Conservation (phyloP, 1,284 basidiomycete genomes). For the Naganishia sp. region DNA sequence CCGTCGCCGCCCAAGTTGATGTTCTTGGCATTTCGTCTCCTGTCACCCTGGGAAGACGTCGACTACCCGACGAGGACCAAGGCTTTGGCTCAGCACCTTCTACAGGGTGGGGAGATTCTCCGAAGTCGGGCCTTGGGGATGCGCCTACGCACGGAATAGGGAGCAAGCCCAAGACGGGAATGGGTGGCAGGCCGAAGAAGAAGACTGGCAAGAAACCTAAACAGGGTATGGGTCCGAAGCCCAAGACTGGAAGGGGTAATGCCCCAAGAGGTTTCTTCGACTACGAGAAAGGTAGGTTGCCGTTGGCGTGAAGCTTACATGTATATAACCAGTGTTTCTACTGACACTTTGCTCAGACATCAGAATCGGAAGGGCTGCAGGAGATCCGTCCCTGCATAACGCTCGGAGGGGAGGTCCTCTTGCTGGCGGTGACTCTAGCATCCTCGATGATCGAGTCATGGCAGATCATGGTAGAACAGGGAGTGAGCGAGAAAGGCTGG, state of each 20-base stretch:
- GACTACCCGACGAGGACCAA: neutral
- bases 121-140: neutral
- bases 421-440: too few relatives aligned
- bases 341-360: too few relatives aligned
- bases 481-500: neutral
- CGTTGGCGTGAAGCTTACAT: too few relatives aligned
- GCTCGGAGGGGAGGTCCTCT: too few relatives aligned
- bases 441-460: neutral
- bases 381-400: too few relatives aligned
- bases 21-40: neutral
- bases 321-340: too few relatives aligned
- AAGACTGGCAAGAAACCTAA: conserved; percentile 5
- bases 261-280: conserved; percentile 6
- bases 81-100: conserved; percentile 5
- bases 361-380: too few relatives aligned
- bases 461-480: neutral
- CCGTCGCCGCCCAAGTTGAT: neutral
- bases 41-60: neutral
- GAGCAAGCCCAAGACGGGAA: conserved; percentile 10
- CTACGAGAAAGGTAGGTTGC: too few relatives aligned
- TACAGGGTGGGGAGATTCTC: conserved; percentile 14
- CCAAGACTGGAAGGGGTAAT: neutral
- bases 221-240: conserved; percentile 1
- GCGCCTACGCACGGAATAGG: conserved; percentile 1
- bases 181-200: conserved; percentile 11